Base-by-base conservation (phyloP, 768 basidiomycete genomes). In the Asterophora lycoperdoides region DNA sequence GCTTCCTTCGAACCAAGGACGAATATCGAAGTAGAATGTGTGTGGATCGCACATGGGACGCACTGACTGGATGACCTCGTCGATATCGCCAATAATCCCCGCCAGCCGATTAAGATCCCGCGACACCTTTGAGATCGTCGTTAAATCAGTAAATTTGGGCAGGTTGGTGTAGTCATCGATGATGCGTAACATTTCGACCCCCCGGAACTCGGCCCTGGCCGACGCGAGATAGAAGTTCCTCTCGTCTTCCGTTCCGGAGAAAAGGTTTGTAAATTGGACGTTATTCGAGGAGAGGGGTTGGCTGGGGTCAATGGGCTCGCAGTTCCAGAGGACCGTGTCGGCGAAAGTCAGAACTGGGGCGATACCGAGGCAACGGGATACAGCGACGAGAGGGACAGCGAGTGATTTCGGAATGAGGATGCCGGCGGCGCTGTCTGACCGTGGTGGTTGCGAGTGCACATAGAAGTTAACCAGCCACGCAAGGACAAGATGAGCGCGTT, bases 301-400 rank as follows among this genome's bases (percentile, higher is more conserved):
- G 17, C 66, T 64, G 18, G 84, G 72, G 59, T 86, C 72, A 46
- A 78, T 62, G 36, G 80, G 71, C 32, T 81, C 80, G 76, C 80
- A 86, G 63, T 97, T 96, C 91, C 92, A 99, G 1, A 98, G 77
- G 11, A 99, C 94, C 14, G 90, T 93, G 63, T 96, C 95, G 20
- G 94, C 89, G 62, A 93, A 99, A 0, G 94, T 99, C 55, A 97
- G 74, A 53, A 99, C 81, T 4, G 95, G 95, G 5, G 94, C 93
- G n/a, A 94, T 84, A 44, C 81, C 83, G 35, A 99, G 77, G 44
- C 77, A 67, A 8, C 76, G 75, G 11, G 92, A 95, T 40, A 95
- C 81, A 14, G 76, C 60, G 23, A 89, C 77, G 23, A 96, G 74
- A 0, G 95, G 94, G 18, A 89, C 66, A 1, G 90, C 78, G 34